phyloP scores from a whole-genome alignment of 345 rosid genomes.

The Aethionema arabicum region DNA sequence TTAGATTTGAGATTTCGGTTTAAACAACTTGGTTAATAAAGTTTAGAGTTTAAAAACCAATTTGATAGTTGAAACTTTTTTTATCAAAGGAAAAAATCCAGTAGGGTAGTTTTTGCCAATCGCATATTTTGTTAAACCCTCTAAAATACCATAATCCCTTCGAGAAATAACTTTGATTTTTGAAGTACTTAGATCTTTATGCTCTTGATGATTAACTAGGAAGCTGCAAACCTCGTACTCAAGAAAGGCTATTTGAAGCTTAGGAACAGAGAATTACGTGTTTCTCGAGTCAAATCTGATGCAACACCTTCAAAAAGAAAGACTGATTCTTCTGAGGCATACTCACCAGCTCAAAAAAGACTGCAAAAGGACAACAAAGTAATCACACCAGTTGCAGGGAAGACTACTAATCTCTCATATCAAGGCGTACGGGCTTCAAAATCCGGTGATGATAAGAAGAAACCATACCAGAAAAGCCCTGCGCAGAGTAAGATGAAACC shows the following conservation, averaged over 20 bases:
- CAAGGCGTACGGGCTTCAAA: conserved; percentile 88
- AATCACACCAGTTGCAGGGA: conserved; percentile 47
- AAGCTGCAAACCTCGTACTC: conserved; percentile 64
- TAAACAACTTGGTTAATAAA: too few relatives aligned
- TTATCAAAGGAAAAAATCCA: too few relatives aligned
- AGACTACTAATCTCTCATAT: conserved; percentile 48
- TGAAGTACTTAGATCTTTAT: neutral
- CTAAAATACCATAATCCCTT: too few relatives aligned
- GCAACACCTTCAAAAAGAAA: conserved; percentile 72
- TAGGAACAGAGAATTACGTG: conserved; percentile 70
- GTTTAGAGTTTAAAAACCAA: too few relatives aligned
- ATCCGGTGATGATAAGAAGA: conserved; percentile 57
- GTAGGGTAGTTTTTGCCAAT: too few relatives aligned
- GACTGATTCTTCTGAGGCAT: conserved; percentile 37
- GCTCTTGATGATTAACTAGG: conserved; percentile 39
- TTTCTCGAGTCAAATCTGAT: conserved; percentile 57
- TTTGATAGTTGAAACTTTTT: too few relatives aligned
- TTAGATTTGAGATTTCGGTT: neutral
- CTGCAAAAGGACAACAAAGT: conserved; percentile 35
- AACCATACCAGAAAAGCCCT: conserved; percentile 34
- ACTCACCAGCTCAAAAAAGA: conserved; percentile 51
- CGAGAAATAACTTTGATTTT: too few relatives aligned
- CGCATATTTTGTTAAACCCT: too few relatives aligned
- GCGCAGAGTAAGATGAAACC: conserved; percentile 40
- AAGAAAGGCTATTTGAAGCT: conserved; percentile 68